Percentiles rank a stretch among this genome's conserved stretches.
Evolutionary conservation across 2,329 filamentous ascomycete genomes (phyloP).

Genomic region (Myriosclerotinia curreyana): DNA sequence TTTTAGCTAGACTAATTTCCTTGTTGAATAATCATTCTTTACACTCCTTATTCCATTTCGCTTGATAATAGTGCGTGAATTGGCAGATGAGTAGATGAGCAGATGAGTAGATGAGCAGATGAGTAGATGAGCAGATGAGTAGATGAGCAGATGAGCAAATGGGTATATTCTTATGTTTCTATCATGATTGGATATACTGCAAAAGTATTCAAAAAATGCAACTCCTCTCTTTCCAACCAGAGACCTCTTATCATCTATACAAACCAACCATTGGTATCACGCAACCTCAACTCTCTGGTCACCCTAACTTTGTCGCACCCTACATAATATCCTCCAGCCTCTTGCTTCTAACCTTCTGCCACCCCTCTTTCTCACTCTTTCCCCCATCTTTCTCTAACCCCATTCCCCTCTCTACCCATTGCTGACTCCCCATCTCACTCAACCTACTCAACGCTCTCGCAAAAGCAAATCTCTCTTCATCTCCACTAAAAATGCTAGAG

Average conservation of each 20-base stretch:
- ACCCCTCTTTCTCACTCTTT: conserved; percentile 46
- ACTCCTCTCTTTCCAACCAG: background rate
- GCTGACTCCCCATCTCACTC: conserved; percentile 87
- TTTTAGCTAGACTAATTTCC: too few relatives aligned
- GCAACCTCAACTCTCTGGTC: background rate
- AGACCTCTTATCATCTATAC: background rate
- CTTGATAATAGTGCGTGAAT: too few relatives aligned
- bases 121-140: too few relatives aligned
- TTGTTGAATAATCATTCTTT: too few relatives aligned
- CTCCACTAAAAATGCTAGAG: conserved; percentile 83
- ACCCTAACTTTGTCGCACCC: background rate
- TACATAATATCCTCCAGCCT: conserved; percentile 48
- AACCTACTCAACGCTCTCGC: conserved; percentile 80
- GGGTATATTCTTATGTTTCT: background rate
- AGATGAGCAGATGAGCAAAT: too few relatives aligned
- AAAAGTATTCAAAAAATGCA: background rate
- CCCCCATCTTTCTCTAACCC: conserved; percentile 46
- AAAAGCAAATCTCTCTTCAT: conserved; percentile 96
- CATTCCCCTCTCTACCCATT: conserved; percentile 85
- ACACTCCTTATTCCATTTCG: too few relatives aligned
- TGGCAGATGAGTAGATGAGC: background rate
- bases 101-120: too few relatives aligned
- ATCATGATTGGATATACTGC: background rate
- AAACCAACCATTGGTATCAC: background rate
- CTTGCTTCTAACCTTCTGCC: conserved; percentile 47